These are phyloP conservation scores for Cymbopogon citratus DNA, from an alignment of 176 grass and related monocot species.

Conservation along the genomic window DNA sequence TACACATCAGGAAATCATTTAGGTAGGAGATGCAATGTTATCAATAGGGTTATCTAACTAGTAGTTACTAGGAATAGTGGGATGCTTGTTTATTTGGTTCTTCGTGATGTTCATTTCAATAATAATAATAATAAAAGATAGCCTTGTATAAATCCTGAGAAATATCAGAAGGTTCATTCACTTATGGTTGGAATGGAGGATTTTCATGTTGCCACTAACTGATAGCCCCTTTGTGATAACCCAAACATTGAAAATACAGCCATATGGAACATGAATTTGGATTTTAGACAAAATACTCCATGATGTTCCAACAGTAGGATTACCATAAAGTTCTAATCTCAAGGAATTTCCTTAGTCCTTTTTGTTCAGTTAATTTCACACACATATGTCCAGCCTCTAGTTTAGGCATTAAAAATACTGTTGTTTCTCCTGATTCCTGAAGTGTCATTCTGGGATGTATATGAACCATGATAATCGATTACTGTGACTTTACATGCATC, in stretches of 20 bases:
- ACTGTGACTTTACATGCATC: neutral
- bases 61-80: neutral
- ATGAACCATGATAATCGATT: neutral
- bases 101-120: neutral
- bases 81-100: neutral
- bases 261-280: neutral
- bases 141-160: neutral
- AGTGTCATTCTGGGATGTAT: neutral
- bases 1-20: neutral
- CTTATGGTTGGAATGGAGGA: neutral
- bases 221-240: neutral
- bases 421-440: neutral
- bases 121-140: neutral
- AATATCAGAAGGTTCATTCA: neutral
- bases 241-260: neutral
- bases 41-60: neutral
- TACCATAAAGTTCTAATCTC: slow-evolving; percentile 6
- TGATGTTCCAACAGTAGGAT: neutral
- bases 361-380: neutral
- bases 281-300: neutral
- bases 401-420: neutral
- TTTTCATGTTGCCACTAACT: neutral
- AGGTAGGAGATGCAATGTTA: neutral
- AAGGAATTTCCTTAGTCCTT: neutral
- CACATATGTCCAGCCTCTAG: neutral